Base-by-base conservation (phyloP, 176 grass and related monocot species). In the Phoenix dactylifera region DNA sequence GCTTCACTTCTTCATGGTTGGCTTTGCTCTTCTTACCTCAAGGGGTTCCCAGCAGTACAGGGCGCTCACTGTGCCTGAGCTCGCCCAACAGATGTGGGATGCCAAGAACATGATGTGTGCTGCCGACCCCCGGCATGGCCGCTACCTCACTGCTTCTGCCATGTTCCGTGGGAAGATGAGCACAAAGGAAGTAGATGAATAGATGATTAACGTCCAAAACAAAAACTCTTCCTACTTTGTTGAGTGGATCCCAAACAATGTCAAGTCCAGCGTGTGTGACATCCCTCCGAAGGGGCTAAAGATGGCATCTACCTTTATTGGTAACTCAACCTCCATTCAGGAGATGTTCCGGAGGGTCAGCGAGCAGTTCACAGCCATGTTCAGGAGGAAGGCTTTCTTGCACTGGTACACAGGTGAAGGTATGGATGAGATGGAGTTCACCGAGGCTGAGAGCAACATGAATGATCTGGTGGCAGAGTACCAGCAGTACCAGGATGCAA, bases 41-140 rank as follows among this genome's bases (percentile, higher is more conserved):
- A 22, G 87, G 24, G 83, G 92, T 14, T 91, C 92, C 23, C 92
- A 96, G 83, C 84, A 90, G 72, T 91, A 96, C 66, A 72, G 81
- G 1, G 75, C 92, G 30, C 83, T 91, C 18, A 97, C 92, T 4
- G 92, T 97, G 9, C 92, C 87, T 0, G 83, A 91, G 78, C 81
- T 97, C 24, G 91, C 84, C 16, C 92, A 91, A 56, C 92, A 97
- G 62, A 97, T 97, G 92, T 97, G 92, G 86, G 92, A 97, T 65
- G 70, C 92, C 15, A 91, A 97, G 76, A 97, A 97, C 62, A 97
- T 97, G 91, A 96, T 96, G 92, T 97, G 92, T 16, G 87, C 83
- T 20, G 87, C 92, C 29, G 92, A 97, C 72, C 92, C 87, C 39
- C 75, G 87, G 2, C 87, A 97, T 5, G 86, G 87, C 0, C 74